Conservation (phyloP, 495 filamentous ascomycete genomes). For the Aspergillus ellipticus region DNA sequence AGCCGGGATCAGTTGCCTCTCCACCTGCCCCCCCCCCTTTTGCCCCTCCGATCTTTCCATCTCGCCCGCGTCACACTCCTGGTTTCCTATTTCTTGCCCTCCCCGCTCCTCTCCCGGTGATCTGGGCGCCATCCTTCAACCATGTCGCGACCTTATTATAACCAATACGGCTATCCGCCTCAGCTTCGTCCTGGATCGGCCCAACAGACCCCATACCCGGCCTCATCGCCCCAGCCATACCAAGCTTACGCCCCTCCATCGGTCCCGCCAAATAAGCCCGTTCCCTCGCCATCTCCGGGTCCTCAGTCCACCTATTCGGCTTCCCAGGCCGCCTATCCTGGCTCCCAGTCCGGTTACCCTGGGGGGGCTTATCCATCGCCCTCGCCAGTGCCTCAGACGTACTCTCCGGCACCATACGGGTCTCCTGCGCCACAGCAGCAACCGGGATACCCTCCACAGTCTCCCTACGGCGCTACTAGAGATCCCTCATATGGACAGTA, state of each 20-base stretch:
- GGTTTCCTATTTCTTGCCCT: slow-evolving; percentile 4
- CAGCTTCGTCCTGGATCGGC: slow-evolving; percentile 26
- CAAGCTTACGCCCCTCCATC: slow-evolving; percentile 30
- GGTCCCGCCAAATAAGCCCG: slow-evolving; percentile 22
- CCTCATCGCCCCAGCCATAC: slow-evolving; percentile 37
- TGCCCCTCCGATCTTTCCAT: slow-evolving; percentile 9
- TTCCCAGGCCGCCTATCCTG: slow-evolving; percentile 11
- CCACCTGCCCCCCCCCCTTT: slow-evolving; percentile 1
- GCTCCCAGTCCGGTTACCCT: neutral
- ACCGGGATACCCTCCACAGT: slow-evolving; percentile 17
- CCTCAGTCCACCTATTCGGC: slow-evolving; percentile 17
- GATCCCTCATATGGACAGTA: slow-evolving; percentile 14
- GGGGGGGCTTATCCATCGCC: neutral
- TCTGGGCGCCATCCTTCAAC: slow-evolving; percentile 15
- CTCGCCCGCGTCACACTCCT: neutral
- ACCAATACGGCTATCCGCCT: slow-evolving; percentile 34
- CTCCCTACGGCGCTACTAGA: slow-evolving; percentile 12
- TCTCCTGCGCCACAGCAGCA: slow-evolving; percentile 11
- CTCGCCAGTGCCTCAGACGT: neutral
- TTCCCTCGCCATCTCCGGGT: slow-evolving; percentile 26
- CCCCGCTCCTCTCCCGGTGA: slow-evolving; percentile 4
- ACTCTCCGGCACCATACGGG: slow-evolving; percentile 12
- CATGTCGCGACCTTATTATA: slow-evolving; percentile 40
- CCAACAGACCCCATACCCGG: slow-evolving; percentile 30
- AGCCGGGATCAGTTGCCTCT: slow-evolving; percentile 3